Evolutionary conservation across 768 basidiomycete genomes (phyloP), one percentile per base, ranked within the genome.

Genomic region (Lactarius deliciosus): DNA sequence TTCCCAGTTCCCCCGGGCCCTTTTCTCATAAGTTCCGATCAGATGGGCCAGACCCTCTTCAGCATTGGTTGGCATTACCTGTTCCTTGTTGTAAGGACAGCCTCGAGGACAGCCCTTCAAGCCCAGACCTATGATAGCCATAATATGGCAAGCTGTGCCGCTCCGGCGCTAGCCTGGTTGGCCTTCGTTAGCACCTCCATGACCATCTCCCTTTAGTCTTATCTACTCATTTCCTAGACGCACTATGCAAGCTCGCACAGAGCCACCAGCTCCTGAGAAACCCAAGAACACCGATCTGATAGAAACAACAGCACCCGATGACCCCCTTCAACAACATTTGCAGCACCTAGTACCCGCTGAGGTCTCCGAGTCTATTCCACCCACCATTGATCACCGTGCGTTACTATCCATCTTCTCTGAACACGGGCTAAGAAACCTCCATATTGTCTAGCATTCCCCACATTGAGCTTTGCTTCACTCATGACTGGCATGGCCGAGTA

Each of bases 341-440:
- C 66, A 91, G 90, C 75, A 83, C 90, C 71, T 86, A 87, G 77
- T 89, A 88, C 76, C 88, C 71, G 82, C 86, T 11, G 62, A 65
- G n/a, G 80, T 80, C 50, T 89, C 87, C 67, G 84, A 83, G 83
- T 88, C 60, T 77, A 76, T n/a, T 67, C 85, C 71, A 84, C 90
- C 76, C 81, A 84, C 16, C 41, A 41, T 6, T 41, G 15, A 41
- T 41, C 16, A 16, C 74, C 77, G 89, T 89, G 74, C 77, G 88
- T 85, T 50, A 64, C 47, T 55, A 34, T 56, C 28, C 55, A 53
- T 56, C 64, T 55, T 63, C 20, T 40, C 13, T 50, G 28, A 34
- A 4, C 81, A 13, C 83, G 85, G 38, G 13, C 38, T 38, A 7
- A 38, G 36, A 32, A 32, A 32, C 36, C 10, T 13, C 13, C 13